Conservation (phyloP, 2,329 filamentous ascomycete species). For the Anisogramma anomala region DNA sequence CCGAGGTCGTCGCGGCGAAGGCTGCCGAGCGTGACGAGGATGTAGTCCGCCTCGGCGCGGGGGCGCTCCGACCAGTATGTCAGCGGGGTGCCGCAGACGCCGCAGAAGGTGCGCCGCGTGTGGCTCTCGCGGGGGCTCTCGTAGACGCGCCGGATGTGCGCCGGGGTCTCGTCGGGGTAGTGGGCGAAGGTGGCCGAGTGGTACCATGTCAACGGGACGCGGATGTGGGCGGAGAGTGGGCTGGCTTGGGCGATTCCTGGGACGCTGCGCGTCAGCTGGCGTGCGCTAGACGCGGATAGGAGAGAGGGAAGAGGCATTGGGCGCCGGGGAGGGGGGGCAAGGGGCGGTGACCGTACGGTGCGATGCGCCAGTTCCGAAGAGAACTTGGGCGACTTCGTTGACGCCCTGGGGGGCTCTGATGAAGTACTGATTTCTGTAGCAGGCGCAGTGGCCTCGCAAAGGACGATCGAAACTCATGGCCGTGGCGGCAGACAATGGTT, state of each 20-base stretch:
- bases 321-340: not conserved
- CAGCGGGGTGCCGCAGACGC: constrained; percentile 79
- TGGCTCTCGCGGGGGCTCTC: constrained; percentile 45
- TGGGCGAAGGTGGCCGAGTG: constrained; percentile 62
- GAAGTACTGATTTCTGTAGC: constrained; percentile 73
- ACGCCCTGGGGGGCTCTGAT: constrained; percentile 54
- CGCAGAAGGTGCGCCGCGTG: constrained; percentile 71
- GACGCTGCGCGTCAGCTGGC: constrained; percentile 14
- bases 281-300: too few species aligned
- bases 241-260: constrained; percentile 55
- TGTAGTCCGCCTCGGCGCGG: constrained; percentile 59
- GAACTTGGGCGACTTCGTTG: constrained; percentile 49
- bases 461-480: constrained; percentile 38
- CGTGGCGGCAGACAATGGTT: not conserved
- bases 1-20: constrained; percentile 59
- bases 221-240: constrained; percentile 69
- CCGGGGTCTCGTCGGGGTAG: constrained; percentile 65
- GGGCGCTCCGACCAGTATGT: constrained; percentile 74
- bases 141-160: constrained; percentile 56
- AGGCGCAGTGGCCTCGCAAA: constrained; percentile 69
- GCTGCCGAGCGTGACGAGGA: constrained; percentile 72
- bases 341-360: constrained; percentile 51
- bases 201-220: constrained; percentile 73
- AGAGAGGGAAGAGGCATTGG: not conserved
- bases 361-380: constrained; percentile 59